Base-by-base conservation (phyloP, 306 rosid species). In the Acacia crassicarpa region DNA sequence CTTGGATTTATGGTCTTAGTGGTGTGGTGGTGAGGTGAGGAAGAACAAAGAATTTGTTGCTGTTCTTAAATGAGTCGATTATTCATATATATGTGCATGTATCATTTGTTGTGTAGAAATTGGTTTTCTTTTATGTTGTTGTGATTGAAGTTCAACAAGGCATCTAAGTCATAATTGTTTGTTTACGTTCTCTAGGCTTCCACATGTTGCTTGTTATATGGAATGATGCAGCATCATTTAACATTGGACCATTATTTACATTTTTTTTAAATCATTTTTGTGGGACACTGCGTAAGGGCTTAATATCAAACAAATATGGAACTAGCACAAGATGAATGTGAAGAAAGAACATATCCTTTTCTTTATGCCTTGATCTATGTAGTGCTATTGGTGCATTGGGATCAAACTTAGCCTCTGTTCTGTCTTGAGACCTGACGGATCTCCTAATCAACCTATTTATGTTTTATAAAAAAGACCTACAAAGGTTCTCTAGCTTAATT, bases 351-450 rank as follows among this genome's bases (percentile, higher is more conserved):
- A 27, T 38, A 2, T 17, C 63, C 53, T 73, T 61, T 62, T 48
- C 22, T 51, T 51, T 67, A 62, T 80, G 59, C 77, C 61, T 70
- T 40, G 46, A 54, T 53, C 32, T 69, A 12, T 38, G 82, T 58
- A 58, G 20, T 56, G 69, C 49, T 40, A 63, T 53, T 68, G 56
- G 75, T 79, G 61, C 70, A 58, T 27, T 23, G 32, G 77, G 40
- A 33, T 74, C 51, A 43, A 30, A 81, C 67, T 70, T 44, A 3
- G 67, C 56, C 67, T 81, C 73, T 22, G 7, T 41, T 40, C 61
- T 80, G 23, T 58, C 62, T 80, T 20, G 35, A 27, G 48, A 44
- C 66, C 38, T 20, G 49, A 80, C 30, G 62, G 62, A 72, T 46
- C 72, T 80, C 70, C 35, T 27, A 41, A n/a, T 70, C 22, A 51